Percentiles rank a stretch among this genome's conserved stretches.
Evolutionary conservation across 2,329 filamentous ascomycete genomes (phyloP).

Genomic region (Penicillium sp.): DNA sequence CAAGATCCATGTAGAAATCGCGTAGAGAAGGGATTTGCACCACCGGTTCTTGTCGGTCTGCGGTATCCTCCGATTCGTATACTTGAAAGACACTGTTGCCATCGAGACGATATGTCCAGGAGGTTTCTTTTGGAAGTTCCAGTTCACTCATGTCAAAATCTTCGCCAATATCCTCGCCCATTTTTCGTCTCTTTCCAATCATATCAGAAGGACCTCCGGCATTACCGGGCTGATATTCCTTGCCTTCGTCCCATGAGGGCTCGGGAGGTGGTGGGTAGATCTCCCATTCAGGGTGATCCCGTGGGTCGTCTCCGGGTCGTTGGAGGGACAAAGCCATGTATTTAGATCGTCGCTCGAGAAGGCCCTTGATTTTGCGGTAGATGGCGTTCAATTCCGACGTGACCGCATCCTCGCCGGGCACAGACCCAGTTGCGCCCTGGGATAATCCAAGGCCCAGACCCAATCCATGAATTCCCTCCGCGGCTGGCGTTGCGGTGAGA

Average conservation of each 20-base stretch:
- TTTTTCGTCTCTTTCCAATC: slow-evolving; percentile 69
- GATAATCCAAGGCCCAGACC: slow-evolving; percentile 63
- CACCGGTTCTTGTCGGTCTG: slow-evolving; percentile 66
- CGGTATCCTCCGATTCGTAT: slow-evolving; percentile 68
- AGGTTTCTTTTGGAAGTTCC: slow-evolving; percentile 69
- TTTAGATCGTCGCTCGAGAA: slow-evolving; percentile 84
- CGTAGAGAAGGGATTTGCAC: slow-evolving; percentile 86
- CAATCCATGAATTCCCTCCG: slow-evolving; percentile 59
- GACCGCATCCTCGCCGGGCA: slow-evolving; percentile 74
- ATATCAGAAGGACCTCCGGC: slow-evolving; percentile 43
- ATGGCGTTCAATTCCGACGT: slow-evolving; percentile 82
- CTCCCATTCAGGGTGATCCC: slow-evolving; percentile 77
- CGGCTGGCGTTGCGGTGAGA: slow-evolving; percentile 44
- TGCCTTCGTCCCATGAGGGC: slow-evolving; percentile 77
- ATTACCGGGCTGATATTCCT: slow-evolving; percentile 43
- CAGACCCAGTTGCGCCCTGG: slow-evolving; percentile 63
- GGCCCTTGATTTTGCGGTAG: slow-evolving; percentile 84
- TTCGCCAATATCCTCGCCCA: slow-evolving; percentile 85
- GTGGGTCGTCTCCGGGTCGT: slow-evolving; percentile 79
- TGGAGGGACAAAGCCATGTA: slow-evolving; percentile 88
- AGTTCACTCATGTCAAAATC: slow-evolving; percentile 85
- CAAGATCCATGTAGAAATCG: slow-evolving; percentile 95
- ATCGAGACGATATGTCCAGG: slow-evolving; percentile 78
- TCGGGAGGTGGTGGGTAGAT: slow-evolving; percentile 92
- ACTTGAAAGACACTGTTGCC: slow-evolving; percentile 89